Conservation (phyloP, 2,329 filamentous ascomycete genomes). For the Diaporthe eres region DNA sequence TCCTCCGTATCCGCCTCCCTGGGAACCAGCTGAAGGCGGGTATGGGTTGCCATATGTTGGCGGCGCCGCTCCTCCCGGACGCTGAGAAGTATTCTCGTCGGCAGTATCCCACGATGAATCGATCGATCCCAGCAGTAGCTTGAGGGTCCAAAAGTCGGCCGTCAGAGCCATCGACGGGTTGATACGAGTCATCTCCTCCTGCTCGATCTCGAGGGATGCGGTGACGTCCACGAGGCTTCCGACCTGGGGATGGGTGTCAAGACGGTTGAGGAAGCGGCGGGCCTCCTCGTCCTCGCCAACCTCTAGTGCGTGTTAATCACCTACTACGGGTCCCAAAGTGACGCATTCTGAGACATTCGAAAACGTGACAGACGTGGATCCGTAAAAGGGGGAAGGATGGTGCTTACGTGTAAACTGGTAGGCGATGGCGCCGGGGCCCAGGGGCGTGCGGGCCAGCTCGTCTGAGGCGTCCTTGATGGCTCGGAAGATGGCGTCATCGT, state of each 20-base stretch:
- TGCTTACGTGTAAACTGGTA: constrained; percentile 7
- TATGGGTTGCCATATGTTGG: neutral
- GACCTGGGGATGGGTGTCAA: constrained; percentile 8
- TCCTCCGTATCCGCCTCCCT: neutral
- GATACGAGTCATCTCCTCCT: constrained; percentile 16
- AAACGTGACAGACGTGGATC: no score
- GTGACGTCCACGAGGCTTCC: constrained; percentile 7
- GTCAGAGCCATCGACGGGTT: constrained; percentile 3
- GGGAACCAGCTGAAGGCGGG: neutral
- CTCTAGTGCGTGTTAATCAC: neutral
- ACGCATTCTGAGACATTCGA: no score
- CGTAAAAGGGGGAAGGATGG: no score
- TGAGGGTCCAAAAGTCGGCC: constrained; percentile 20
- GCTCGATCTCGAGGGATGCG: constrained; percentile 13
- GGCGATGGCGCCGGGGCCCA: constrained; percentile 9
- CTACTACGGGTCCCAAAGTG: no score
- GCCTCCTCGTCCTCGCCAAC: constrained; percentile 22
- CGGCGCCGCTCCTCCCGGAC: neutral
- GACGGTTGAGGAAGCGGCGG: constrained; percentile 20
- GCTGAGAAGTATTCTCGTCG: neutral
- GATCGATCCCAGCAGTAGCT: neutral
- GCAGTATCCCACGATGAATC: constrained; percentile 3
- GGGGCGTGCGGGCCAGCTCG: constrained; percentile 10
- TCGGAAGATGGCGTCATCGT: constrained; percentile 15
- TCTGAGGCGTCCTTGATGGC: constrained; percentile 5